Conservation (phyloP, 495 filamentous ascomycete genomes). For the Aspergillus cristatus region DNA sequence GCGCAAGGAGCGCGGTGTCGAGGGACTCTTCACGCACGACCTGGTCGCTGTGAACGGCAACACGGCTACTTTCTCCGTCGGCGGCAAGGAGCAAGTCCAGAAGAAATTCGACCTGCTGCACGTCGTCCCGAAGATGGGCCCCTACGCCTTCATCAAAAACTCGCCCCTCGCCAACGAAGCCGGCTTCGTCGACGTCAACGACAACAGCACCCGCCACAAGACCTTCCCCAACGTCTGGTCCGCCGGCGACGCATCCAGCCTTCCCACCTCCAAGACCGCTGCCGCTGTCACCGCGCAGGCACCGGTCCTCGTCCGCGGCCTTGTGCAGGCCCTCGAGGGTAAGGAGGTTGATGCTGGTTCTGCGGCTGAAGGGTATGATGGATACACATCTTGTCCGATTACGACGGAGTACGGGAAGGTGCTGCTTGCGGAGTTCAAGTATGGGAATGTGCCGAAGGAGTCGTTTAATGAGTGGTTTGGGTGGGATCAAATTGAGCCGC, state of each 20-base stretch:
- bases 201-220: constrained; percentile 49
- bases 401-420: constrained; percentile 58
- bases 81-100: constrained; percentile 35
- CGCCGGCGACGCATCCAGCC: constrained; percentile 56
- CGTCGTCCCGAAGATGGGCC: constrained; percentile 53
- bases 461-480: constrained; percentile 50
- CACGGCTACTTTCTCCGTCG: constrained; percentile 41
- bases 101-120: constrained; percentile 53
- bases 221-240: constrained; percentile 60
- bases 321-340: constrained; percentile 45
- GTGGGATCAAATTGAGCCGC: constrained; percentile 47
- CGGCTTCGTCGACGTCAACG: constrained; percentile 57
- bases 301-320: constrained; percentile 49
- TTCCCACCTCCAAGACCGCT: constrained; percentile 61
- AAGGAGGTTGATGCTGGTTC: too few species aligned
- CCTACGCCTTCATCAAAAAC: constrained; percentile 50
- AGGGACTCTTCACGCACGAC: constrained; percentile 59
- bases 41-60: constrained; percentile 52
- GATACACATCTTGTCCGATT: constrained; percentile 63
- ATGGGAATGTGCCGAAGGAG: constrained; percentile 62
- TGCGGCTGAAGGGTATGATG: too few species aligned
- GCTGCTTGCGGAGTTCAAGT: constrained; percentile 63
- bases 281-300: constrained; percentile 57
- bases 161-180: constrained; percentile 48
- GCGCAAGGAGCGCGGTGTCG: constrained; percentile 53